These are phyloP conservation scores for Aspergillus terreus DNA, from an alignment of 2,329 filamentous ascomycete species.

Conservation along the genomic window DNA sequence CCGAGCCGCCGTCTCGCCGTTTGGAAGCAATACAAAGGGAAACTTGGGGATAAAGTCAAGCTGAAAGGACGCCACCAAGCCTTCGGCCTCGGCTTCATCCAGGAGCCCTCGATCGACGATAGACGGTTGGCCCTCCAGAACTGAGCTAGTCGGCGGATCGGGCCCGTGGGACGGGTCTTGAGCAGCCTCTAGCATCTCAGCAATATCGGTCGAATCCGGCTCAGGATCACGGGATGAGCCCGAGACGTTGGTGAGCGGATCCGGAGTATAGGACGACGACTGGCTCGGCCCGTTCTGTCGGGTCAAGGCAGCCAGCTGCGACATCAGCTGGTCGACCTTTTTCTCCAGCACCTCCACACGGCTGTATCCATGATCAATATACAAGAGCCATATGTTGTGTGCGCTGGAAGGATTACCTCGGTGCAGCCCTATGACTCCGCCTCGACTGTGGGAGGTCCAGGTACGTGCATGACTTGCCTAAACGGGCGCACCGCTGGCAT, in stretches of 20 bases:
- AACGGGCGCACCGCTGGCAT: slow-evolving; percentile 16
- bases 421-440: slow-evolving; percentile 16
- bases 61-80: slow-evolving; percentile 13
- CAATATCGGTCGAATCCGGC: slow-evolving; percentile 6
- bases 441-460: slow-evolving; percentile 25
- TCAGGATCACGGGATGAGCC: slow-evolving; percentile 2
- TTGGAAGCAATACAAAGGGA: slow-evolving; percentile 17
- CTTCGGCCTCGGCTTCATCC: slow-evolving; percentile 18
- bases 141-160: slow-evolving; percentile 14
- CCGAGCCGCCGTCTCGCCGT: slow-evolving; percentile 11
- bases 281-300: slow-evolving; percentile 10
- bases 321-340: slow-evolving; percentile 19
- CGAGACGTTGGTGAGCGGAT: slow-evolving; percentile 5
- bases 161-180: slow-evolving; percentile 18
- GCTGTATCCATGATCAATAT: slow-evolving; percentile 7
- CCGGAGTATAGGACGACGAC: slow-evolving; percentile 5
- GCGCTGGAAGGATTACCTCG: not conserved
- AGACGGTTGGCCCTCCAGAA: slow-evolving; percentile 16
- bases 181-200: slow-evolving; percentile 12
- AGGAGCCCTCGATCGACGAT: slow-evolving; percentile 20
- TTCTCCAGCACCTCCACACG: slow-evolving; percentile 19
- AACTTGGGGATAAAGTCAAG: slow-evolving; percentile 16
- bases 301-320: slow-evolving; percentile 14
- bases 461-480: slow-evolving; percentile 23
- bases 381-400: too few species aligned